Conservation (phyloP, 192 early-diverging fungal genomes). For the Diversispora epigaea region DNA sequence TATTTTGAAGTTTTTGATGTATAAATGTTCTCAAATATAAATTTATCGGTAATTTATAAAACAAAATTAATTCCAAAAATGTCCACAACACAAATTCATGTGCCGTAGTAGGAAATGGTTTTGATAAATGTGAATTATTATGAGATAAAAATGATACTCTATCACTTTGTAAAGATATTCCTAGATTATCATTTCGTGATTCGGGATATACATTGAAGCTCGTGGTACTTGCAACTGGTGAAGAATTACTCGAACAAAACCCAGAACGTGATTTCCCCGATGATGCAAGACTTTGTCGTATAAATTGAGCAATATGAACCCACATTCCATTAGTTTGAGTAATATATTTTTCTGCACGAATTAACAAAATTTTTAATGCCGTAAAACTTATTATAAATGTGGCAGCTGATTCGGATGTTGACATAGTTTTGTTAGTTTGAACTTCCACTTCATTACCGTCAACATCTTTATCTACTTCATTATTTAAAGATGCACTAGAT, state of each 20-base stretch:
- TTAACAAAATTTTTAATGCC: constrained; percentile 53
- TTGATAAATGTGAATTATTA: constrained; percentile 18
- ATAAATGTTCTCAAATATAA: constrained; percentile 31
- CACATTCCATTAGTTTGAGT: constrained; percentile 46
- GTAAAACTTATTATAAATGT: constrained; percentile 50
- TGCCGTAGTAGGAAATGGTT: constrained; percentile 33
- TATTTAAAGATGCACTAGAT: too few species aligned
- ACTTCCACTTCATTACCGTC: not conserved
- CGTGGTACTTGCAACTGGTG: constrained; percentile 31
- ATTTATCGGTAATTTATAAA: constrained; percentile 46
- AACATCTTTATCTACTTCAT: not conserved
- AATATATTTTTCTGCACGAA: constrained; percentile 50
- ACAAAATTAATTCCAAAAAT: constrained; percentile 54
- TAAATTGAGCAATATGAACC: constrained; percentile 49
- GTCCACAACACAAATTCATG: constrained; percentile 52
- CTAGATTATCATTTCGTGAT: not conserved
- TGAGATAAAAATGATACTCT: not conserved
- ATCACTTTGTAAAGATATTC: constrained; percentile 6
- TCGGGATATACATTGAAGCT: constrained; percentile 17
- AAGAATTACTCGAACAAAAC: not conserved
- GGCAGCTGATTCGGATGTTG: constrained; percentile 34
- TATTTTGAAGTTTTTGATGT: constrained; percentile 26
- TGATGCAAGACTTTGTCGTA: constrained; percentile 38
- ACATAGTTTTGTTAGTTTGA: not conserved
- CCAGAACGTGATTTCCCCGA: constrained; percentile 22